Base-by-base conservation (phyloP, 257 asterid genomes). In the Penstemon newberryi region DNA sequence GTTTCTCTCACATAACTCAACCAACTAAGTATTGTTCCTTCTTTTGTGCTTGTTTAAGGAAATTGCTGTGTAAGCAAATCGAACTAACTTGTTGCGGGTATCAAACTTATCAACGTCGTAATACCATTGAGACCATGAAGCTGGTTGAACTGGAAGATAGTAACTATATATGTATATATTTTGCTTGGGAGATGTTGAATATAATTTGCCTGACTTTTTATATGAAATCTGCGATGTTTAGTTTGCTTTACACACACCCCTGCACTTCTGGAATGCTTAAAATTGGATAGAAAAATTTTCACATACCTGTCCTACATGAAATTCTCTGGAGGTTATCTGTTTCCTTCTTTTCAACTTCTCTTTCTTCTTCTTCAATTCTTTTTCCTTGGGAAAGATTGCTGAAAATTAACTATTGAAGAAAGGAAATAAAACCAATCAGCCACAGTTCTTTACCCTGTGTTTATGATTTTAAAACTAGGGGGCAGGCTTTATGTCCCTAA, bases 401-500 rank as follows among this genome's bases (percentile, higher is more conserved):
- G 40, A 40, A 7, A 49, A 37, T 9, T 42, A 42, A 63, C 36
- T 41, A 56, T 42, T 38, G 36, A 56, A 56, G 63, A 49, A 25
- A 52, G 25, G 59, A 37, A 69, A 51, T 38, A 6, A 11, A 63
- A 15, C 61, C 63, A 49, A 38, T 7, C 39, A 11, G 7, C 40
- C 43, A 36, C 57, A 25, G 56, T 52, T 51, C 37, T 51, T 40
- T 15, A 6, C 33, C 15, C 10, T 9, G 15, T 65, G 54, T 55
- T 40, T 15, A 15, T 15, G 18, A 15, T 15, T 15, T 15, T 58
- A 58, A 8, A 54, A 13, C 3, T 33, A n/a, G 25, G 46, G 54
- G 41, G 5, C 15, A n/a, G 52, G 57, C 60, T 55, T 65, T 75
- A 46, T 46, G 25, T 46, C 36, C 37, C 69, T 49, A 39, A 12